Evolutionary conservation across 192 early-diverging fungal genomes (phyloP).

Genomic region (Geranomyces variabilis): DNA sequence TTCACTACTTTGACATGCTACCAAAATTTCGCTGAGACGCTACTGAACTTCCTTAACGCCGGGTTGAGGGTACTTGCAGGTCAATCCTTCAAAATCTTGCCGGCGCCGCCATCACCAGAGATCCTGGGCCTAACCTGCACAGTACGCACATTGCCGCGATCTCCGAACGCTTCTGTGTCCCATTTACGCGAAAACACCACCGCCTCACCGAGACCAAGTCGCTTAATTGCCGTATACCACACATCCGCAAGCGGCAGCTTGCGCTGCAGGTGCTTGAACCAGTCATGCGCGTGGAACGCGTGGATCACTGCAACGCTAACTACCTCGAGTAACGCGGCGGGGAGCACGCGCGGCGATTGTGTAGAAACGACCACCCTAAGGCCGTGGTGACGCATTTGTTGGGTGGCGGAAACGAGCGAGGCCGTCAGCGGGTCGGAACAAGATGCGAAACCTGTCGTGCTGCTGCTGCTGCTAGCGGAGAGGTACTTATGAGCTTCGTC

Average conservation of each 20-base stretch:
- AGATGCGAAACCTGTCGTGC: constrained; percentile 16
- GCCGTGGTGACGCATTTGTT: constrained; percentile 38
- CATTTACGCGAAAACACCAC: not conserved
- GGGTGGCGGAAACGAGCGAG: constrained; percentile 26
- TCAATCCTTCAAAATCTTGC: no score
- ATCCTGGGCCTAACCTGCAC: no score
- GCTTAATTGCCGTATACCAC: not conserved
- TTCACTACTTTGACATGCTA: no score
- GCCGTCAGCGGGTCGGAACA: no score
- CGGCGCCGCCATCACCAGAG: no score
- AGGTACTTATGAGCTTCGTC: constrained; percentile 46
- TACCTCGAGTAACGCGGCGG: not conserved
- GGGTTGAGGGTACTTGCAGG: no score
- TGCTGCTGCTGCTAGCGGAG: not conserved
- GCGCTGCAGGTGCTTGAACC: not conserved
- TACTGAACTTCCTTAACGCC: no score
- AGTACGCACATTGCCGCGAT: no score
- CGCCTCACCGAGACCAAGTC: not conserved
- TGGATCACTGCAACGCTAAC: not conserved
- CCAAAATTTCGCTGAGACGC: no score
- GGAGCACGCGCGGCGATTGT: constrained; percentile 17
- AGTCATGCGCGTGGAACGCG: not conserved
- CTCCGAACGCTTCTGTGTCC: not conserved
- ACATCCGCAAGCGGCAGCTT: not conserved
- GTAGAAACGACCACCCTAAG: constrained; percentile 32